phyloP scores from a whole-genome alignment of 1,284 basidiomycete genomes.

The Ganoderma multipileum region DNA sequence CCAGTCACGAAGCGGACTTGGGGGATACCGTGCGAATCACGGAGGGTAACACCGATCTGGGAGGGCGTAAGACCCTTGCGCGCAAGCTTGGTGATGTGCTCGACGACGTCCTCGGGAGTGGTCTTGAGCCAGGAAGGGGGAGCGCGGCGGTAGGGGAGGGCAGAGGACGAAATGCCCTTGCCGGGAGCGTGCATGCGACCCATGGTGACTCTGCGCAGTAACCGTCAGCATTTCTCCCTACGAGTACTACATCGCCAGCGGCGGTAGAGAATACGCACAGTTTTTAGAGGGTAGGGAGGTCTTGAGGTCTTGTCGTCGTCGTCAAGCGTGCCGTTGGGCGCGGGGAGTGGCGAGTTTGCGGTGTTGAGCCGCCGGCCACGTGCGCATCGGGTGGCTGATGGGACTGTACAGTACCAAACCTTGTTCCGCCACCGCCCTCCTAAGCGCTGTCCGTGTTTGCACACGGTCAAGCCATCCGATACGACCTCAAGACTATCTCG shows the following conservation, averaged over 20 bases:
- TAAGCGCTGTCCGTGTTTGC: conserved; percentile 37
- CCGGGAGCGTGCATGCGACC: conserved; percentile 98
- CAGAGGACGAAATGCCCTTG: conserved; percentile 99
- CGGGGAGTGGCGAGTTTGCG: conserved; percentile 33
- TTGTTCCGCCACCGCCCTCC: conserved; percentile 43
- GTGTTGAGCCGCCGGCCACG: conserved; percentile 38
- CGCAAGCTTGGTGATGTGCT: conserved; percentile 97
- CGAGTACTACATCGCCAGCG: background rate
- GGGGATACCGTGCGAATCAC: conserved; percentile 98
- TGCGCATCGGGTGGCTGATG: conserved; percentile 44
- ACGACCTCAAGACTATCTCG: conserved; percentile 45
- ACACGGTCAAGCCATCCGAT: conserved; percentile 37
- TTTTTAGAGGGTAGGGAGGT: conserved; percentile 42
- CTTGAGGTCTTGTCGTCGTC: conserved; percentile 54
- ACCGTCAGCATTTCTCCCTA: conserved; percentile 25
- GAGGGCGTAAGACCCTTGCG: conserved; percentile 98
- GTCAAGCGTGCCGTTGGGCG: conserved; percentile 46
- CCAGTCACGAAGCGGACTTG: conserved; percentile 98
- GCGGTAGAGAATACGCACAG: conserved; percentile 38
- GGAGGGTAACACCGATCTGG: conserved; percentile 97
- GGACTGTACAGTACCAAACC: conserved; percentile 53
- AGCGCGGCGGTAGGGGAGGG: conserved; percentile 95
- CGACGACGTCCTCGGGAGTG: conserved; percentile 93
- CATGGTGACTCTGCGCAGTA: conserved; percentile 57
- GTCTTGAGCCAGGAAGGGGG: conserved; percentile 98